Base-by-base conservation (phyloP, 441 rosid genomes). In the Aleurites moluccanus region DNA sequence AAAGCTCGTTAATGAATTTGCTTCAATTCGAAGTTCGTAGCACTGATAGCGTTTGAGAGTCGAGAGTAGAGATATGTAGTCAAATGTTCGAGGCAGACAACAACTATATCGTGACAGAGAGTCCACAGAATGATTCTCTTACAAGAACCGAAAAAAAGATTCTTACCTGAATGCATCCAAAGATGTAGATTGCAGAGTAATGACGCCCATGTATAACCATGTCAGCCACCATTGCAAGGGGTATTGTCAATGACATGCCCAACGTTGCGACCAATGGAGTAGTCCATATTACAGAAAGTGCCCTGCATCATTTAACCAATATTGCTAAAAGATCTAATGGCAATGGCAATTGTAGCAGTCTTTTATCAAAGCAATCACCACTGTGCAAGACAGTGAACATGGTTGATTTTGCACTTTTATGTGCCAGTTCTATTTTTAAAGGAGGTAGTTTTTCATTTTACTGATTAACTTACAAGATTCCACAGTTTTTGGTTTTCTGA, bases 171-270 rank as follows among this genome's bases (percentile, higher is more conserved):
- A 87, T 27, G 76, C 92, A 87, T 28, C 98, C 97, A 27, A 88
- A 64, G 44, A 92, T 85, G 85, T 90, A 92, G 75, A 90, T 77
- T 33, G 86, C 85, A 0, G 97, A 91, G 80, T 86, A 94, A 70
- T 67, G 91, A 53, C 90, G 91, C 49, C 94, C 86, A 9, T 92
- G 95, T 23, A 92, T 67, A 69, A 90, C 82, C 88, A 89, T 87
- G 77, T 92, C 98, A 21, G 97, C 97, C 61, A 91, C 70, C 98
- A 92, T 91, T 4, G 98, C 96, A 0, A 92, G 83, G 3, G 97
- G 96, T 72, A 94, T 91, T 20, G 97, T 89, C 72, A 92, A 88
- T 67, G 98, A 91, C 90, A 87, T 85, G 52, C 97, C 96, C n/a
- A 90, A 70, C 13, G 96, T 88, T 0, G 97, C 96, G 13, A 92